phyloP scores from a whole-genome alignment of 1,284 basidiomycete species.

The Rhodotorula sp. region DNA sequence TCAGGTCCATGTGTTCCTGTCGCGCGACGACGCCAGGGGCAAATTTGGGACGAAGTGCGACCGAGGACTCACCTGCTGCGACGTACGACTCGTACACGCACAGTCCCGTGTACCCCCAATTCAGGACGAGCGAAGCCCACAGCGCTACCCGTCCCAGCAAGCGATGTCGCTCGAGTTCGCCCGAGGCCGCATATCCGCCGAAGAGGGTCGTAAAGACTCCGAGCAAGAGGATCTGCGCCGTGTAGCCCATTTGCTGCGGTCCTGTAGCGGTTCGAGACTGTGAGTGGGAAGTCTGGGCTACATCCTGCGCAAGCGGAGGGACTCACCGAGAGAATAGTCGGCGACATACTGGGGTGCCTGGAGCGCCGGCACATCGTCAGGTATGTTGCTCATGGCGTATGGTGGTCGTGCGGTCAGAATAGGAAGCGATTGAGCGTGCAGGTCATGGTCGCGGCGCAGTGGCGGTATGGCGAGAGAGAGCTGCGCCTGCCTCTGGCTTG shows the following conservation, averaged over 20 bases:
- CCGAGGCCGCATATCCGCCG: background rate
- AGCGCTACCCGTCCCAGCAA: background rate
- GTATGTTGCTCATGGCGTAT: background rate
- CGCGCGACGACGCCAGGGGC: too few species aligned
- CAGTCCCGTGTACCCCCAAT: background rate
- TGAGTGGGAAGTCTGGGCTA: background rate
- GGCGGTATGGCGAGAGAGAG: too few species aligned
- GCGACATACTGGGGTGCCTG: background rate
- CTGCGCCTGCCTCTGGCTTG: too few species aligned
- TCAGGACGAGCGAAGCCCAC: background rate
- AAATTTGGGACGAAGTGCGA: too few species aligned
- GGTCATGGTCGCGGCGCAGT: too few species aligned
- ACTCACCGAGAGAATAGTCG: background rate
- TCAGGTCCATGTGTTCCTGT: background rate
- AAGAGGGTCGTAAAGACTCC: background rate
- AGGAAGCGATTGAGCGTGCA: background rate
- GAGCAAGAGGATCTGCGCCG: background rate
- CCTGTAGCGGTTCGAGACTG: background rate
- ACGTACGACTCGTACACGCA: background rate
- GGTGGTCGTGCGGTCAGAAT: background rate
- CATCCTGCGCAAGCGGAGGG: too few species aligned
- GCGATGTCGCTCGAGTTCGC: background rate
- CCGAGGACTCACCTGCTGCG: background rate
- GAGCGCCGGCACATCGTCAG: background rate
- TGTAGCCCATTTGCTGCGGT: background rate